Evolutionary conservation across 2,329 filamentous ascomycete species (phyloP), one percentile per base, ranked within the genome.

Genomic region (Fusarium sp.): DNA sequence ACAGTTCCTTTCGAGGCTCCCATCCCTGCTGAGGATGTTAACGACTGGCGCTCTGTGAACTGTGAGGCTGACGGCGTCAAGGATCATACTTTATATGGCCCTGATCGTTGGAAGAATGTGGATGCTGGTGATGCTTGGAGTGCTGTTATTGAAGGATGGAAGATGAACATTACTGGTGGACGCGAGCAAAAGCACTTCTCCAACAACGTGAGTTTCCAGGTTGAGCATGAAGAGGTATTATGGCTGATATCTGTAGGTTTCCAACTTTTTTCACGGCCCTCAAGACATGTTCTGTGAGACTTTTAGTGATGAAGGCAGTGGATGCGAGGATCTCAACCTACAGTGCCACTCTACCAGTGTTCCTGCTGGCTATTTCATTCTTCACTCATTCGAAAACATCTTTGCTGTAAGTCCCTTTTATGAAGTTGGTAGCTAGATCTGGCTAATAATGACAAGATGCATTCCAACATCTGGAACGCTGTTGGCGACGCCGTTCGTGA

Each of bases 251-350:
- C 0, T 3, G 2, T 16, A 67, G 67, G 64, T 70, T 18, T 68
- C 67, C 5, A 70, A 70, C 49, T 70, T 56, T 25, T 67, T 70
- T 23, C 59, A 70, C 11, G 63, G 67, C 4, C 67, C 64, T 29
- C 67, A 70, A 10, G 67, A 70, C 7, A 68, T 70, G 67, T 70
- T 59, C 19, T 68, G 67, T 4, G 63, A 68, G 42, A 70, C 59
- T 5, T 70, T 70, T 10, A 59, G 58, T 41, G 59, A 68, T 4
- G 58, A 60, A 23, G 67, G 67, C 10, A 63, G 52, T 19, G 64
- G 67, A 8, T 70, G 64, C 14, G 27, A 63, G 21, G 52, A 63
- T 19, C 44, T 68, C 2, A 45, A 68, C 29, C 48, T 70, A 4
- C 67, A 70, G 38, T 70, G 67, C 6, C 37, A 57, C 29, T 57